phyloP scores from a whole-genome alignment of 345 rosid species.

The Murraya paniculata region DNA sequence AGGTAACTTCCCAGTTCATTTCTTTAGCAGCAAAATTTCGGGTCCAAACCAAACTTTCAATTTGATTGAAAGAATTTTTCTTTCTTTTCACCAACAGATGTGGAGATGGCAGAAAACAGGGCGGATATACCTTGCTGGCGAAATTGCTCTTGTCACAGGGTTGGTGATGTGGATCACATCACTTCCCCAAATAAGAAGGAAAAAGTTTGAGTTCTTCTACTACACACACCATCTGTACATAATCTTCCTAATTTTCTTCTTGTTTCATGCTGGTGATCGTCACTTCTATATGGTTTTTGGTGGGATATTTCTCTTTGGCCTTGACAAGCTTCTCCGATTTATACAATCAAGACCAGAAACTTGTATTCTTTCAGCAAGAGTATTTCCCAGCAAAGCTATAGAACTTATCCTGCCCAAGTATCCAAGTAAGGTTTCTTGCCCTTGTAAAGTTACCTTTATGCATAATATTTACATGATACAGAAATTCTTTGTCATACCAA shows the following conservation, averaged over 20 bases:
- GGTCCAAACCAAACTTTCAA: background rate
- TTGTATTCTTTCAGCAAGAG: conserved; percentile 47
- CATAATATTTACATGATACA: background rate
- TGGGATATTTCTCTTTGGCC: conserved; percentile 71
- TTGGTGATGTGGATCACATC: conserved; percentile 78
- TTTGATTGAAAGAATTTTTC: background rate
- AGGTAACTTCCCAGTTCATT: conserved; percentile 35
- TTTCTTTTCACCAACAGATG: conserved; percentile 30
- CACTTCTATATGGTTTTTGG: conserved; percentile 72
- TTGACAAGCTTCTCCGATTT: conserved; percentile 69
- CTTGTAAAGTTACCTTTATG: background rate
- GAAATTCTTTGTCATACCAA: conserved; percentile 1
- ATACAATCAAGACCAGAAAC: conserved; percentile 63
- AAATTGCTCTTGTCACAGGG: conserved; percentile 54
- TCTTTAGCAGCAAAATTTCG: background rate
- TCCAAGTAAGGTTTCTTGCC: conserved; percentile 40
- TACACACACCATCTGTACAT: conserved; percentile 75
- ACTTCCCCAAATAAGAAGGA: conserved; percentile 81
- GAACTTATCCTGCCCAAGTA: conserved; percentile 73
- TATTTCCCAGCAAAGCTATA: conserved; percentile 55
- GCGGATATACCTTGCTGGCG: conserved; percentile 74
- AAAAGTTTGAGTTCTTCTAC: conserved; percentile 67
- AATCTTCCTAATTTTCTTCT: conserved; percentile 60
- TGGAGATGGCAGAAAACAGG: conserved; percentile 84
- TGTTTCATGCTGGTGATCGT: conserved; percentile 87